Evolutionary conservation across 805 yeast species (phyloP).

Genomic region (Saccharomycopsis javanensis): DNA sequence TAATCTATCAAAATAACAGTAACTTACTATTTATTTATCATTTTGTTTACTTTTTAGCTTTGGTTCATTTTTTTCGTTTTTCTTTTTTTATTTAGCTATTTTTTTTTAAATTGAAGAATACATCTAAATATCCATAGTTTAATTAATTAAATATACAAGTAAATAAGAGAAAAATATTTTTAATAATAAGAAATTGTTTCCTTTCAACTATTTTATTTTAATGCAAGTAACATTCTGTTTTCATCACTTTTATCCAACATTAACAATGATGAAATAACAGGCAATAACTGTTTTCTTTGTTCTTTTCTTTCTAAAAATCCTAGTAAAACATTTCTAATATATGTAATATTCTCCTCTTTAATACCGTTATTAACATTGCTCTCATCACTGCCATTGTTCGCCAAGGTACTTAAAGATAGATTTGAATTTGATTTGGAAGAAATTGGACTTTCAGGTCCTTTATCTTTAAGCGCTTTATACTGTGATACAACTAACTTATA

Average conservation of each 20-base stretch:
- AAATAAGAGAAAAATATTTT: background rate
- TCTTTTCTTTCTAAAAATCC: slow-evolving; percentile 90
- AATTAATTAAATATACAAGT: background rate
- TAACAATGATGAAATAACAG: slow-evolving; percentile 72
- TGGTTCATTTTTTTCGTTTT: background rate
- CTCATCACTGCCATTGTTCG: background rate
- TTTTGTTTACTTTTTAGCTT: no score
- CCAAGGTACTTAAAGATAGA: slow-evolving; percentile 20
- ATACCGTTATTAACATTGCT: background rate
- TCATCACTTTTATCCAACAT: slow-evolving; percentile 65
- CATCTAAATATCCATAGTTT: background rate
- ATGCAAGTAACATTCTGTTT: slow-evolving; percentile 52
- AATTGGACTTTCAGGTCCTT: slow-evolving; percentile 19
- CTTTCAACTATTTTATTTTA: slow-evolving; percentile 20
- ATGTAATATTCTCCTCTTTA: slow-evolving; percentile 44
- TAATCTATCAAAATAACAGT: background rate
- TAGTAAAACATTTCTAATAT: slow-evolving; percentile 78
- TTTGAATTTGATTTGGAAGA: slow-evolving; percentile 32
- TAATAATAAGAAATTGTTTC: background rate
- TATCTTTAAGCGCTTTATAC: slow-evolving; percentile 37
- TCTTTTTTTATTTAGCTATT: background rate
- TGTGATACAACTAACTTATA: slow-evolving; percentile 57
- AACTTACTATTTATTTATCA: no score
- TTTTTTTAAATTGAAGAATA: background rate
- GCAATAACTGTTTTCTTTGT: slow-evolving; percentile 76